Percentiles rank a stretch among this genome's conserved stretches.
These are phyloP conservation scores for Talaromyces adpressus DNA, from an alignment of 495 filamentous ascomycete species.

Conservation along the genomic window DNA sequence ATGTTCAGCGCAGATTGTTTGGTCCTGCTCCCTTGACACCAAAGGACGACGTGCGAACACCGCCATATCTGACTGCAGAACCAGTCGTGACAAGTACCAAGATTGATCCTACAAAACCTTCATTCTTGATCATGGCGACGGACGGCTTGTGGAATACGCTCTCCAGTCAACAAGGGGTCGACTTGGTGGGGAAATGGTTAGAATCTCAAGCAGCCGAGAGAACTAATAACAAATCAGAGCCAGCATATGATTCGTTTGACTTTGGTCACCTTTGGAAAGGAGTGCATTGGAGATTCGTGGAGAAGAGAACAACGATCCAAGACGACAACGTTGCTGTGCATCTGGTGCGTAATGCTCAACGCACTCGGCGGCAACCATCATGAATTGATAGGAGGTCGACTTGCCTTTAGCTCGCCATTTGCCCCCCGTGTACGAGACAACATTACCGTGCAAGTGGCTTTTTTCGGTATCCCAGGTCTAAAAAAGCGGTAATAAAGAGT, in stretches of 20 bases:
- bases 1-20: conserved; percentile 38
- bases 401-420: conserved; percentile 42
- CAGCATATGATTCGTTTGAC: conserved; percentile 17
- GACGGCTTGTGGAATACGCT: conserved; percentile 62
- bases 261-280: conserved; percentile 21
- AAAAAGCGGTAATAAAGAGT: neutral
- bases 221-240: conserved; percentile 11
- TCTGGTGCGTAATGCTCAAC: conserved; percentile 56
- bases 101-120: conserved; percentile 35
- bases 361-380: conserved; percentile 53
- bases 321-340: conserved; percentile 59
- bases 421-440: conserved; percentile 48
- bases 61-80: conserved; percentile 61
- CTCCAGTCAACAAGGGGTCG: conserved; percentile 51
- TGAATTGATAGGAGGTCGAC: conserved; percentile 45
- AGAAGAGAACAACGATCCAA: conserved; percentile 41
- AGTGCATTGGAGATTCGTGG: conserved; percentile 17
- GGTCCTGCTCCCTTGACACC: conserved; percentile 34
- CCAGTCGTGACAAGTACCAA: conserved; percentile 52
- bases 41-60: conserved; percentile 34
- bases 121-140: conserved; percentile 57
- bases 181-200: conserved; percentile 49
- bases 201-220: conserved; percentile 15
- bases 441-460: conserved; percentile 57
- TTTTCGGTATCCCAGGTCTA: conserved; percentile 32